Percentiles rank a stretch among this genome's conserved stretches.
phyloP scores from a whole-genome alignment of 1,284 basidiomycete genomes.

The Puccinia horiana region DNA sequence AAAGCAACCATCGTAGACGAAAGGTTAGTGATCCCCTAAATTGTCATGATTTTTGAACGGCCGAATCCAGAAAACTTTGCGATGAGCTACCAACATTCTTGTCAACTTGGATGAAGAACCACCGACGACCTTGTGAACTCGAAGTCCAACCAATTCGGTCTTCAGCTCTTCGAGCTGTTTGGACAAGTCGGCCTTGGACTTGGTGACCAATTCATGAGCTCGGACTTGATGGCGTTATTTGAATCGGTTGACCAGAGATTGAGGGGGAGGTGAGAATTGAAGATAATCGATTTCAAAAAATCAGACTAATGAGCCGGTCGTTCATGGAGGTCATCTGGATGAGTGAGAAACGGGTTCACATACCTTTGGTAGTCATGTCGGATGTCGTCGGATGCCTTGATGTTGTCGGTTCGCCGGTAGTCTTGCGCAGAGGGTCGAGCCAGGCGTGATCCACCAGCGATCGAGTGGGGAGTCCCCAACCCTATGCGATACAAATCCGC shows the following conservation, averaged over 20 bases:
- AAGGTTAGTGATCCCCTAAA: neutral
- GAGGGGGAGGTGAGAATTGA: neutral
- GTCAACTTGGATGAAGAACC: slow-evolving; percentile 94
- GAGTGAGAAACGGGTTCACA: neutral
- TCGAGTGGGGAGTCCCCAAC: neutral
- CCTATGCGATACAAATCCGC: neutral
- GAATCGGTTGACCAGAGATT: neutral
- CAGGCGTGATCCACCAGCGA: neutral
- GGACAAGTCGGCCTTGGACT: slow-evolving; percentile 95
- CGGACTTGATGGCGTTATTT: slow-evolving; percentile 53
- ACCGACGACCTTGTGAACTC: slow-evolving; percentile 98
- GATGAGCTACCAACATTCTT: slow-evolving; percentile 75
- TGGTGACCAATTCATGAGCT: slow-evolving; percentile 61
- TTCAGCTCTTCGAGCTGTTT: slow-evolving; percentile 95
- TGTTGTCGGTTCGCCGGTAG: neutral
- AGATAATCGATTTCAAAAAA: neutral
- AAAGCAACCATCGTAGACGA: neutral
- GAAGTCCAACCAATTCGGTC: slow-evolving; percentile 79
- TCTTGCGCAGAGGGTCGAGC: neutral
- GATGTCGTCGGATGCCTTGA: slow-evolving; percentile 19
- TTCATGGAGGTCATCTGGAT: too few relatives aligned
- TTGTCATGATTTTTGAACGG: neutral
- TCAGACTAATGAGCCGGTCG: neutral
- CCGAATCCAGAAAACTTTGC: slow-evolving; percentile 27
- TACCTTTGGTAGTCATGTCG: slow-evolving; percentile 36